phyloP scores from a whole-genome alignment of 805 yeast genomes.

The Wickerhamiella spandovensis region DNA sequence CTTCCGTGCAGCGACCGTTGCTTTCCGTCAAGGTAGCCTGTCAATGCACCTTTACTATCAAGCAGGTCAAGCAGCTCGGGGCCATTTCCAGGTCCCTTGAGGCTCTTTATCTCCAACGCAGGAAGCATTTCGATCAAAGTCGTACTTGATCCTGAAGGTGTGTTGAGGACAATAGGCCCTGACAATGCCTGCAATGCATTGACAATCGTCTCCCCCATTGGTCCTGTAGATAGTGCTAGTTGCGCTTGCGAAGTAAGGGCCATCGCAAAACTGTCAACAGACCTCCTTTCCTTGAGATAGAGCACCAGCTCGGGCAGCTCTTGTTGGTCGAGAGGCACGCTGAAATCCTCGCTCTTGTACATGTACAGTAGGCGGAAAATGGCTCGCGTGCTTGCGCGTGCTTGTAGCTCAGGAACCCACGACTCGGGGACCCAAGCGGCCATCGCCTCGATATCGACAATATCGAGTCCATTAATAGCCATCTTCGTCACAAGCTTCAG shows the following conservation, averaged over 20 bases:
- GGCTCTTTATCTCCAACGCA: background rate
- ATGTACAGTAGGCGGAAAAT: background rate
- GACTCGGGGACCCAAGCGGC: background rate
- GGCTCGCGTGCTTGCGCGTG: background rate
- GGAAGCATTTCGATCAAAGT: background rate
- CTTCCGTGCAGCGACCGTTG: background rate
- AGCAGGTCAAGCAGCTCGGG: background rate
- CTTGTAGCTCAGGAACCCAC: background rate
- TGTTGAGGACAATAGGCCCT: no score
- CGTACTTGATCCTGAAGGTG: background rate
- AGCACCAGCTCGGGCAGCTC: background rate
- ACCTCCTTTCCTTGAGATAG: background rate
- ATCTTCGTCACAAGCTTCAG: constrained; percentile 1
- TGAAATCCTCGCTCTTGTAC: background rate
- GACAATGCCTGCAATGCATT: background rate
- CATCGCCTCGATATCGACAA: background rate
- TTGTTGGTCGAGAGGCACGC: background rate
- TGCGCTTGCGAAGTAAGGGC: background rate
- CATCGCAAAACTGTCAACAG: background rate
- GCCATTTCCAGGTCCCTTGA: background rate
- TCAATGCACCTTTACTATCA: background rate
- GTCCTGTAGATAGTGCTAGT: background rate
- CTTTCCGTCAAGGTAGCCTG: background rate
- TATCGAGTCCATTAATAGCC: constrained; percentile 1
- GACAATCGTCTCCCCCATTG: background rate